Evolutionary conservation across 352 stramenopile species (phyloP).

Genomic region (Pythium utonaiense): DNA sequence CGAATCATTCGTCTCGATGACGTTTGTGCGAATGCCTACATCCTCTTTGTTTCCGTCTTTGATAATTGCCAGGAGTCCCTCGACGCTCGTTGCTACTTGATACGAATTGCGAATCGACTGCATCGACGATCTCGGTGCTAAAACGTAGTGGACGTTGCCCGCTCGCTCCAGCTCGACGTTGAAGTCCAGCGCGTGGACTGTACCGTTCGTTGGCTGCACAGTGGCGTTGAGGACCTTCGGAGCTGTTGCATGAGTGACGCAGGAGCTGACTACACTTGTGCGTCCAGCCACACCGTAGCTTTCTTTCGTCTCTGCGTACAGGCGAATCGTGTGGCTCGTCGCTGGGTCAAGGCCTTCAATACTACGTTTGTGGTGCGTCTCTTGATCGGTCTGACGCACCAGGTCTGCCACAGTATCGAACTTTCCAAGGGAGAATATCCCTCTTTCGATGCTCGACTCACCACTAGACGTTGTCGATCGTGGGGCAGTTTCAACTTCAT

Average conservation of each 20-base stretch:
- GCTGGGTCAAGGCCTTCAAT: constrained; percentile 43
- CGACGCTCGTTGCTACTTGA: constrained; percentile 31
- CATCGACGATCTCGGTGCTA: constrained; percentile 8
- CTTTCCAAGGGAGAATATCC: constrained; percentile 29
- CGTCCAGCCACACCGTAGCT: constrained; percentile 54
- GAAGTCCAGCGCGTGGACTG: constrained; percentile 42
- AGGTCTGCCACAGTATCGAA: constrained; percentile 37
- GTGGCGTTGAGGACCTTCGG: constrained; percentile 38
- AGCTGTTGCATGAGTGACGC: constrained; percentile 44
- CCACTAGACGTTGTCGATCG: neutral
- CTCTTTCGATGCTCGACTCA: neutral
- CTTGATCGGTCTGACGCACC: constrained; percentile 10
- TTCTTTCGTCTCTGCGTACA: constrained; percentile 45
- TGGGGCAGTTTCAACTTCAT: constrained; percentile 25
- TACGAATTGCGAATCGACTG: constrained; percentile 26
- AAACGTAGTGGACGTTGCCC: constrained; percentile 58
- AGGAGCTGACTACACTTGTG: constrained; percentile 20
- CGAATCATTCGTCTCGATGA: constrained; percentile 7
- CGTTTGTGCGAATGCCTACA: neutral
- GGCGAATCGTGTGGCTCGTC: constrained; percentile 39
- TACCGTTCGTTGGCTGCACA: constrained; percentile 38
- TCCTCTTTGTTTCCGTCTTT: neutral
- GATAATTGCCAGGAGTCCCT: constrained; percentile 17
- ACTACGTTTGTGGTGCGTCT: constrained; percentile 23
- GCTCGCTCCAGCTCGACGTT: constrained; percentile 34